These are phyloP conservation scores for Prunella vulgaris DNA, from an alignment of 257 asterid species.

Conservation along the genomic window DNA sequence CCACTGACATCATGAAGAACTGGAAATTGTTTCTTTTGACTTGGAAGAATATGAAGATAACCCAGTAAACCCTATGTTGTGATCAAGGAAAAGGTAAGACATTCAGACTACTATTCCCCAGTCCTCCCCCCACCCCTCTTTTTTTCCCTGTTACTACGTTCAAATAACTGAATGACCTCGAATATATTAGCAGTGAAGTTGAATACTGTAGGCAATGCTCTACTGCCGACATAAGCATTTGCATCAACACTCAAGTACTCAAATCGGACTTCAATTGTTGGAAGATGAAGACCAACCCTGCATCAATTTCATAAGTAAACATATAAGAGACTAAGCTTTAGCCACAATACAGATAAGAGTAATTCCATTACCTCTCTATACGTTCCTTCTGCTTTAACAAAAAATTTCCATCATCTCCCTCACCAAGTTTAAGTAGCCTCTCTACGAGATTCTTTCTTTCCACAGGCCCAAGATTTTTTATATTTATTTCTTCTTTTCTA, in stretches of 20 bases:
- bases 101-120: neutral
- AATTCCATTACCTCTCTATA: conserved; percentile 48
- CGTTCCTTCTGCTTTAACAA: conserved; percentile 61
- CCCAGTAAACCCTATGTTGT: conserved; percentile 55
- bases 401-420: conserved; percentile 77
- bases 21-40: conserved; percentile 60
- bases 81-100: conserved; percentile 6
- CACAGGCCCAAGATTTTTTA: conserved; percentile 51
- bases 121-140: no score
- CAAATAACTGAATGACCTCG: conserved; percentile 75
- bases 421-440: conserved; percentile 56
- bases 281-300: conserved; percentile 81
- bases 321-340: neutral
- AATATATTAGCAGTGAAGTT: conserved; percentile 57
- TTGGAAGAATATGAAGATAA: conserved; percentile 54
- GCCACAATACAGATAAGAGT: neutral
- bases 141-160: neutral
- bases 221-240: conserved; percentile 74
- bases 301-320: neutral
- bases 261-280: conserved; percentile 76
- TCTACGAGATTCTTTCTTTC: conserved; percentile 65
- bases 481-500: conserved; percentile 45
- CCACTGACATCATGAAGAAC: conserved; percentile 74
- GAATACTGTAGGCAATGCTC: conserved; percentile 80
- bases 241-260: conserved; percentile 76